A percentile compares a stretch with the other conserved stretches of the same genome.
Evolutionary conservation across 192 early-diverging fungal species (phyloP).

Genomic region (Dissophora ornata): DNA sequence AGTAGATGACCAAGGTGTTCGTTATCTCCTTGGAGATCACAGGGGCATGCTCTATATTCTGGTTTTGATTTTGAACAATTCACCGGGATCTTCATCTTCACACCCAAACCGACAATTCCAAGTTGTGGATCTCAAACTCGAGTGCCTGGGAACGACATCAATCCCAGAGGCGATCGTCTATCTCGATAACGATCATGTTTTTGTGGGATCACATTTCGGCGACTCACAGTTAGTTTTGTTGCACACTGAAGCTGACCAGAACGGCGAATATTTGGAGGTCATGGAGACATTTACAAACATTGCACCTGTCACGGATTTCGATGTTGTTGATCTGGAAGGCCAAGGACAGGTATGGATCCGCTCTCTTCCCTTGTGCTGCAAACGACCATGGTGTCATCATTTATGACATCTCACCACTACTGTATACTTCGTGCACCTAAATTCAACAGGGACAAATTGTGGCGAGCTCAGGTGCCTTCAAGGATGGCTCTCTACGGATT

Average conservation of each 20-base stretch:
- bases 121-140: constrained; percentile 53
- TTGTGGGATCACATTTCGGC: constrained; percentile 86
- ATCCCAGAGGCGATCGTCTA: constrained; percentile 74
- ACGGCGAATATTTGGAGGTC: constrained; percentile 66
- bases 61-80: constrained; percentile 49
- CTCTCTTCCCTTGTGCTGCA: too few relatives aligned
- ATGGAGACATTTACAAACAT: constrained; percentile 76
- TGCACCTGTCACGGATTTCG: constrained; percentile 88
- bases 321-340: constrained; percentile 80
- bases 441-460: constrained; percentile 76
- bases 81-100: constrained; percentile 5
- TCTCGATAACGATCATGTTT: constrained; percentile 76
- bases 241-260: constrained; percentile 55
- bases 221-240: constrained; percentile 87
- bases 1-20: constrained; percentile 61
- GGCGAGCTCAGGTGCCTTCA: constrained; percentile 83
- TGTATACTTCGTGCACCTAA: background rate
- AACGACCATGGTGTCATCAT: too few relatives aligned
- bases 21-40: constrained; percentile 79
- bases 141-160: constrained; percentile 61
- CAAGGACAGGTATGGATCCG: constrained; percentile 72
- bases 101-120: background rate
- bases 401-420: background rate
- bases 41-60: constrained; percentile 72
- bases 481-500: constrained; percentile 80